Evolutionary conservation across 306 rosid species (phyloP).

Genomic region (Prosopis cineraria): DNA sequence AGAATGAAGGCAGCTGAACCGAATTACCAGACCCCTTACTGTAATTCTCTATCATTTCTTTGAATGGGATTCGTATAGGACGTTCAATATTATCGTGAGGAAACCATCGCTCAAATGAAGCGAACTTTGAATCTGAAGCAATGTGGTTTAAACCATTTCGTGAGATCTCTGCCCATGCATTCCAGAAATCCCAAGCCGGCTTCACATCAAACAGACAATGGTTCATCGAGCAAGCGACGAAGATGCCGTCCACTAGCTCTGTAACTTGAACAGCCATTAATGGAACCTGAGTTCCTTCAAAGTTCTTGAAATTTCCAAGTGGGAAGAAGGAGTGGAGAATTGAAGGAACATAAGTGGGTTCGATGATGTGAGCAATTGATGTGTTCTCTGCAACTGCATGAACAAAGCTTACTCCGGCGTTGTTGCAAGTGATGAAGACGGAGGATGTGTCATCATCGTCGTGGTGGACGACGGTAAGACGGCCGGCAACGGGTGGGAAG

Average conservation of each 20-base stretch:
- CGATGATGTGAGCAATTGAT: not conserved
- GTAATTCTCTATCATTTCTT: not conserved
- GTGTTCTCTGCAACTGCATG: not conserved
- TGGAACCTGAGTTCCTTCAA: not conserved
- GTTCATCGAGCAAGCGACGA: not conserved
- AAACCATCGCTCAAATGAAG: not conserved
- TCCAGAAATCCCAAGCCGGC: not conserved
- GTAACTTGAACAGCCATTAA: not conserved
- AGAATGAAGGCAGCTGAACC: not conserved
- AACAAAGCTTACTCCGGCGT: not conserved
- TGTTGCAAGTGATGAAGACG: not conserved
- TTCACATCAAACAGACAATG: not conserved
- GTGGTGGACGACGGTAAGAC: not conserved
- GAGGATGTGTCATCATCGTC: not conserved
- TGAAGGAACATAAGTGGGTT: not conserved
- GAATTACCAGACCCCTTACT: not conserved
- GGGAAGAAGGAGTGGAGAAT: slow-evolving; percentile 25
- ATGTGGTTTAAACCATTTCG: not conserved
- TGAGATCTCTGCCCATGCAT: not conserved
- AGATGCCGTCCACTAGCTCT: not conserved
- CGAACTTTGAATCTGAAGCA: no score
- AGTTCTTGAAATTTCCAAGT: not conserved
- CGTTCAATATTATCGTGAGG: not conserved
- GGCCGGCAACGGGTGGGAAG: not conserved
- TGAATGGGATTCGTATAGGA: not conserved